Conservation (phyloP, 345 rosid genomes). For the Citropsis articulata region DNA sequence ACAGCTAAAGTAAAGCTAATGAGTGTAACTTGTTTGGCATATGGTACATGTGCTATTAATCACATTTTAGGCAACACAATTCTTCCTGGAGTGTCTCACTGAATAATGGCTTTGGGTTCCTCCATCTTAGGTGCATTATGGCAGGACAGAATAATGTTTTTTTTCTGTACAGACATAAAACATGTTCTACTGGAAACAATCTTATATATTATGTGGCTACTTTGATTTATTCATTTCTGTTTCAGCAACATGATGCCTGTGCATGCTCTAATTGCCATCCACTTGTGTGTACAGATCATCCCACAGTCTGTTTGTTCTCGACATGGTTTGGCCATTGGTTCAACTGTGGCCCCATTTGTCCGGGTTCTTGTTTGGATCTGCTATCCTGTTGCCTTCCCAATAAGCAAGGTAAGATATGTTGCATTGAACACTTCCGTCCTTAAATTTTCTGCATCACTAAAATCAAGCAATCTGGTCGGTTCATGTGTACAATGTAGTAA, state of each 20-base stretch:
- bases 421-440: not conserved
- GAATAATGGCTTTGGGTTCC: not conserved
- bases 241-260: not conserved
- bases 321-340: slow-evolving; percentile 93
- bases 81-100: not conserved
- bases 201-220: not conserved
- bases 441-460: not conserved
- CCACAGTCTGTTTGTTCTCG: slow-evolving; percentile 94
- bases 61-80: not conserved
- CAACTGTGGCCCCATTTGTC: slow-evolving; percentile 79
- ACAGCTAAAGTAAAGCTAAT: not conserved
- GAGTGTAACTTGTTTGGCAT: not conserved
- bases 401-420: slow-evolving; percentile 73
- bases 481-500: not conserved
- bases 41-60: not conserved
- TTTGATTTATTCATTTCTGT: not conserved
- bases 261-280: slow-evolving; percentile 7
- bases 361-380: slow-evolving; percentile 87
- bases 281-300: slow-evolving; percentile 59
- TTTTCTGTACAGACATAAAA: not conserved
- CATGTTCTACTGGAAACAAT: not conserved
- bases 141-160: not conserved
- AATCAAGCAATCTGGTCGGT: slow-evolving; percentile 7
- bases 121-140: not conserved
- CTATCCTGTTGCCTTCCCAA: slow-evolving; percentile 90